A percentile compares a stretch with the other conserved stretches of the same genome.
Evolutionary conservation across 106 monocot species (phyloP).

Genomic region (Acanthochlamys bracteata): DNA sequence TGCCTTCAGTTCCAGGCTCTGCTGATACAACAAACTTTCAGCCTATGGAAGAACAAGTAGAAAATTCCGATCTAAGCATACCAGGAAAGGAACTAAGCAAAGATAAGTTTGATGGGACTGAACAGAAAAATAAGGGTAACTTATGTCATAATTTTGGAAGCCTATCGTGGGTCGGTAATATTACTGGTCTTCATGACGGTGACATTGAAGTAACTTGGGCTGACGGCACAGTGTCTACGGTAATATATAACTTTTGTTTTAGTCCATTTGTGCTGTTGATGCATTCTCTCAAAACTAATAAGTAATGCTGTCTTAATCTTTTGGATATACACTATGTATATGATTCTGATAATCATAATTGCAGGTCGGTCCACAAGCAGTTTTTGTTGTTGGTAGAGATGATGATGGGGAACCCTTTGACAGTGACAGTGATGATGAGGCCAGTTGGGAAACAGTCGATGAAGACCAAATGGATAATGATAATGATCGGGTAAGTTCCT

Average conservation of each 20-base stretch:
- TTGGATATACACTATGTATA: neutral
- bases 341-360: neutral
- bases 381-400: constrained; percentile 86
- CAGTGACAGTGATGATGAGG: constrained; percentile 60
- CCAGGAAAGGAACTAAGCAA: constrained; percentile 10
- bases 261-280: too few relatives aligned
- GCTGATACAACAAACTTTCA: constrained; percentile 13
- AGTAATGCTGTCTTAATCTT: neutral
- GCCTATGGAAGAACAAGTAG: constrained; percentile 4
- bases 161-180: constrained; percentile 92
- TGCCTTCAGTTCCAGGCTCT: constrained; percentile 45
- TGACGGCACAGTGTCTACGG: constrained; percentile 84
- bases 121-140: constrained; percentile 11
- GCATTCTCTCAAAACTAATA: too few relatives aligned
- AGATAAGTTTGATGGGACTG: constrained; percentile 6
- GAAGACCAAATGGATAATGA: constrained; percentile 51
- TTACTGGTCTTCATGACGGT: constrained; percentile 79
- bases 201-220: constrained; percentile 95
- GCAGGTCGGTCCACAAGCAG: constrained; percentile 76
- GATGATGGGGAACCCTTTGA: constrained; percentile 60
- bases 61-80: constrained; percentile 1
- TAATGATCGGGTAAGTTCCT: constrained; percentile 37
- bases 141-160: constrained; percentile 17
- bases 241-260: constrained; percentile 9
- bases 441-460: constrained; percentile 88